Evolutionary conservation across 2,329 filamentous ascomycete species (phyloP), one percentile per base, ranked within the genome.

Genomic region (Colletotrichum gigasporum): DNA sequence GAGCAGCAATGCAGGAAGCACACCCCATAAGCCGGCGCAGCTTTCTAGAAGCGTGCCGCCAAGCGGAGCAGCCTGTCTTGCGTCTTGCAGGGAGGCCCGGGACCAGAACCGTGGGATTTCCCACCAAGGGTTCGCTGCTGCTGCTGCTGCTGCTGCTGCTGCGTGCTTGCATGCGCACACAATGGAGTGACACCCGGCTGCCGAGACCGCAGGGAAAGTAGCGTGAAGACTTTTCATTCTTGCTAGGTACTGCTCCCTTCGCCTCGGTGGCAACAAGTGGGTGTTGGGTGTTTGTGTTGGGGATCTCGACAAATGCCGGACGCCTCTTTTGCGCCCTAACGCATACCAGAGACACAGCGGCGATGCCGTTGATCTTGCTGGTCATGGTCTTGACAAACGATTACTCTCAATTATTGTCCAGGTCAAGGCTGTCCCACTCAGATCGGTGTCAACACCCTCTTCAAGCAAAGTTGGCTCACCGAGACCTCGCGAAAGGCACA

Each of bases 81-180:
- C 10, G 47, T 11, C 7, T 26, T 30, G 55, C 44, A 54, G 45
- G 45, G 18, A 41, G 18, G 30, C 20, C 7, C 57, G 11, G 57
- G 22, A 48, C 57, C 57, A 55, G 30, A 61, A 16, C 24, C n/a
- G 12, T 34, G 57, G 57, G 39, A 54, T 32, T 37, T 41, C 30
- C 47, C 48, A 60, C 48, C 39, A 39, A 45, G 14, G 32, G 32
- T 14, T 24, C 14, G 22, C n/a, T 26, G 12, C 12, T 8, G 6
- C n/a, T 16, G 42, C 22, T 26, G 22, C 26, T 22, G n/a, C n/a
- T n/a, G n/a, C n/a, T n/a, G n/a, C 11, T 26, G 5, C 22, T 28
- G 39, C 18, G n/a, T n/a, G 16, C 39, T 16, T 54, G 22, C 22
- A 54, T 45, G 28, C 4, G 11, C 42, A 9, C 11, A 4, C 2